Evolutionary conservation across 169 alveolate genomes (phyloP).

Genomic region (Miamiensis avidus): DNA sequence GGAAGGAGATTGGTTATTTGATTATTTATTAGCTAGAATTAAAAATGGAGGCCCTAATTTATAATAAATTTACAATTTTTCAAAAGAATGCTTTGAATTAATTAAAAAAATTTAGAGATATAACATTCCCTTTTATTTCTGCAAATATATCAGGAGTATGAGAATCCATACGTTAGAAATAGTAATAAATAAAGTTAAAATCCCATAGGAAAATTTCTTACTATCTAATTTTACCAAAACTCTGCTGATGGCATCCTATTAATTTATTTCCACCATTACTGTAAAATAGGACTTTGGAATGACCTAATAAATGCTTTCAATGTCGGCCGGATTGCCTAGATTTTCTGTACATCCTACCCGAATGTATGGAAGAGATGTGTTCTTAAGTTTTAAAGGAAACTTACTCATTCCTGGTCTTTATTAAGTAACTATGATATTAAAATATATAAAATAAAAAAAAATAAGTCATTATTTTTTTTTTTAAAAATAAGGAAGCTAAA

Average conservation of each 20-base stretch:
- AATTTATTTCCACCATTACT: conserved; percentile 72
- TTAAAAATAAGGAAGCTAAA: conserved; percentile 59
- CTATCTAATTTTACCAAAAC: conserved; percentile 35
- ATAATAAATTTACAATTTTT: neutral
- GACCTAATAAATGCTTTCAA: conserved; percentile 55
- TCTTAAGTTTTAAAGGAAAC: conserved; percentile 89
- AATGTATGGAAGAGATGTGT: conserved; percentile 97
- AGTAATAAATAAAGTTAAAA: neutral
- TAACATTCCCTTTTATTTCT: conserved; percentile 55
- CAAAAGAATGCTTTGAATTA: conserved; percentile 21
- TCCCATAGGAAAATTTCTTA: neutral
- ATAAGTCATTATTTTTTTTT: no score
- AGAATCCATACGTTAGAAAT: neutral
- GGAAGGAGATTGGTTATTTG: conserved; percentile 88
- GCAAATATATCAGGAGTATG: conserved; percentile 34
- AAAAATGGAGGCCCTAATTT: neutral
- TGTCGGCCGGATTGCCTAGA: conserved; percentile 94
- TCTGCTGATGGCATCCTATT: conserved; percentile 43
- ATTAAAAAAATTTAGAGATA: conserved; percentile 47
- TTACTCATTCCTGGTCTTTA: conserved; percentile 78
- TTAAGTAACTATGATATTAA: neutral
- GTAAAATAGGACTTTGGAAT: conserved; percentile 61
- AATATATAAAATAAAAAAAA: no score
- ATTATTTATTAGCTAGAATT: conserved; percentile 74
- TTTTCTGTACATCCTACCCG: conserved; percentile 92